A percentile compares a stretch with the other conserved stretches of the same genome.
Conservation (phyloP, 306 rosid genomes). For the Quercus aquifolioides region DNA sequence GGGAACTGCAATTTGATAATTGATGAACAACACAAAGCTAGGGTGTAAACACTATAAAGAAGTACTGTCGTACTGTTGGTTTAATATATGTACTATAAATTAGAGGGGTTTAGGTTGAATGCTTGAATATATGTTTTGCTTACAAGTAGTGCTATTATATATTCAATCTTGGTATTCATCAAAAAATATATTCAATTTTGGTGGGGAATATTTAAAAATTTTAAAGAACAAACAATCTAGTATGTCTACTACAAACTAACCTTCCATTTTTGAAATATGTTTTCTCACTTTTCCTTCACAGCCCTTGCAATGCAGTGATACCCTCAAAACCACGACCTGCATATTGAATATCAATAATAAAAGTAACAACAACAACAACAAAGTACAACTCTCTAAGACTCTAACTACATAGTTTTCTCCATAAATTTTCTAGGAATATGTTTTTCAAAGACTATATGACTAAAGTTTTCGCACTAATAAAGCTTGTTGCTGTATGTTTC, state of each 20-base stretch:
- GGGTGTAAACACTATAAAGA: too few species aligned
- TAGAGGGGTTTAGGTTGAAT: background rate
- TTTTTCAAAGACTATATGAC: background rate
- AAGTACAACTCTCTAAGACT: background rate
- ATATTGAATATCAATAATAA: slow-evolving; percentile 3
- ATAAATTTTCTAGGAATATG: background rate
- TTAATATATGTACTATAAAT: too few species aligned
- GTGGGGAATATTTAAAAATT: too few species aligned
- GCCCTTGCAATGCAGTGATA: slow-evolving; percentile 81
- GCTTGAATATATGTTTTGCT: background rate
- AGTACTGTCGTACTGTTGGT: background rate
- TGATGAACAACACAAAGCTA: background rate
- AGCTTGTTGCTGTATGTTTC: background rate
- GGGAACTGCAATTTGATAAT: background rate
- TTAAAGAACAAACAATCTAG: too few species aligned
- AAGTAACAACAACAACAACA: background rate
- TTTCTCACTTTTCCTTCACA: slow-evolving; percentile 86
- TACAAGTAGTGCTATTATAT: background rate
- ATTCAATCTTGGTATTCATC: too few species aligned
- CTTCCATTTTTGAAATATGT: slow-evolving; percentile 89
- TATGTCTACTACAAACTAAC: slow-evolving; percentile 23
- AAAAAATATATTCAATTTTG: too few species aligned
- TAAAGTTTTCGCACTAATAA: too few species aligned
- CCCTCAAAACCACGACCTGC: slow-evolving; percentile 78
- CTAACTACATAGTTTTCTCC: too few species aligned